Evolutionary conservation across 2,329 filamentous ascomycete genomes (phyloP).

Genomic region (Aspergillus texensis): DNA sequence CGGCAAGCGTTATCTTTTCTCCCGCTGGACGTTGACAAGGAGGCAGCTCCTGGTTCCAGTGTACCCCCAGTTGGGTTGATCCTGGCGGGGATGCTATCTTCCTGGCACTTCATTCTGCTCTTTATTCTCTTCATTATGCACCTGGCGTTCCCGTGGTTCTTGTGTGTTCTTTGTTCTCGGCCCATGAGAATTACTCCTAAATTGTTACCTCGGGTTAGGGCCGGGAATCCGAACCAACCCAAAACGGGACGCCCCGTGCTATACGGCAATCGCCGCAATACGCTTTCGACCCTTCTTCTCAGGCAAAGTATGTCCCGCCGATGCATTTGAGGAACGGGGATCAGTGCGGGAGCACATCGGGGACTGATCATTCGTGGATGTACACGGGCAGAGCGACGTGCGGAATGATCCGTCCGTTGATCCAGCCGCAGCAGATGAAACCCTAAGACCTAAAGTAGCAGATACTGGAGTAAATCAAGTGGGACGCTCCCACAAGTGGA

Average conservation of each 20-base stretch:
- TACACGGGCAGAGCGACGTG: neutral
- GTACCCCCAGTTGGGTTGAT: neutral
- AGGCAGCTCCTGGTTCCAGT: neutral
- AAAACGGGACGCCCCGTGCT: neutral
- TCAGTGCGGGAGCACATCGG: neutral
- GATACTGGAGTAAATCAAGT: neutral
- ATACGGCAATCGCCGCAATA: neutral
- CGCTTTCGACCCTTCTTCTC: neutral
- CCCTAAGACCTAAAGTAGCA: neutral
- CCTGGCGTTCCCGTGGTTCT: no score
- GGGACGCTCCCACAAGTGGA: neutral
- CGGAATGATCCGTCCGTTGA: neutral
- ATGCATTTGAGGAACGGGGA: neutral
- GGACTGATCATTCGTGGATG: neutral
- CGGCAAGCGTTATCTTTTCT: neutral
- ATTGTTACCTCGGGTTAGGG: neutral
- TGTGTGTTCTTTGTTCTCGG: neutral
- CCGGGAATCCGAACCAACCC: neutral
- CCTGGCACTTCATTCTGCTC: neutral
- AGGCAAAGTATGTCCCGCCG: neutral
- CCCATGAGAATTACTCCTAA: neutral
- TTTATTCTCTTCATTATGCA: no score
- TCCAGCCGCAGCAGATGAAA: neutral
- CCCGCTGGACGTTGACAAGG: neutral
- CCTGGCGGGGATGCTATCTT: neutral